These are phyloP conservation scores for Chenopodium berlandieri DNA, from an alignment of 148 eudicot genomes.

Conservation along the genomic window DNA sequence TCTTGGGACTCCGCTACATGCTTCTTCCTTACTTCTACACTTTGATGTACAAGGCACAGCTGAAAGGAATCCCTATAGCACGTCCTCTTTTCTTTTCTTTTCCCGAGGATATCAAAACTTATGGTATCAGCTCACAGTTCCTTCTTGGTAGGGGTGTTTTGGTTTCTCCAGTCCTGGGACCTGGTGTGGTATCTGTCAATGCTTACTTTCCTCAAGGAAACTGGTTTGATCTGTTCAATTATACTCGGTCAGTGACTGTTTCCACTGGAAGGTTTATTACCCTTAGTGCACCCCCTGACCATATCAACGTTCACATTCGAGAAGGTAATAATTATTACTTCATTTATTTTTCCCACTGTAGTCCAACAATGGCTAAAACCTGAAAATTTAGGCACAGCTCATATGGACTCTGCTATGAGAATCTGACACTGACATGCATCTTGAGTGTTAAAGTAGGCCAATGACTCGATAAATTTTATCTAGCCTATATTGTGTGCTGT, in stretches of 20 bases:
- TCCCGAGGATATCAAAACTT: slow-evolving; percentile 52
- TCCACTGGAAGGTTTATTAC: slow-evolving; percentile 35
- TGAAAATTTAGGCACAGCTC: no score
- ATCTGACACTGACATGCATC: no score
- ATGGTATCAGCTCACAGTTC: slow-evolving; percentile 61
- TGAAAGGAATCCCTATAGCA: slow-evolving; percentile 58
- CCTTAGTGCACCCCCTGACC: slow-evolving; percentile 61
- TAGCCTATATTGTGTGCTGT: no score
- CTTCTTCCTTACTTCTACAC: slow-evolving; percentile 76
- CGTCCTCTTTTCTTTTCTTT: slow-evolving; percentile 85
- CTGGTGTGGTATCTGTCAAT: slow-evolving; percentile 42
- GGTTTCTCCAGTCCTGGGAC: slow-evolving; percentile 69
- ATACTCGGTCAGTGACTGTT: slow-evolving; percentile 41
- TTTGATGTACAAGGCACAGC: slow-evolving; percentile 64
- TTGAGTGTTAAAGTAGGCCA: no score
- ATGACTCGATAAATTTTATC: no score
- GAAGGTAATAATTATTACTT: slow-evolving; percentile 45
- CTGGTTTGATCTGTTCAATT: slow-evolving; percentile 75
- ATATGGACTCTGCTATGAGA: no score
- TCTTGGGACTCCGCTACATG: slow-evolving; percentile 67
- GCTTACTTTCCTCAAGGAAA: slow-evolving; percentile 80
- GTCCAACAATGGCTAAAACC: background rate
- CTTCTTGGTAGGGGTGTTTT: slow-evolving; percentile 70
- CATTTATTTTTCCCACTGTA: background rate
- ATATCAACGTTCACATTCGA: slow-evolving; percentile 62